phyloP scores from a whole-genome alignment of 257 asterid genomes.

The Mentha longifolia region DNA sequence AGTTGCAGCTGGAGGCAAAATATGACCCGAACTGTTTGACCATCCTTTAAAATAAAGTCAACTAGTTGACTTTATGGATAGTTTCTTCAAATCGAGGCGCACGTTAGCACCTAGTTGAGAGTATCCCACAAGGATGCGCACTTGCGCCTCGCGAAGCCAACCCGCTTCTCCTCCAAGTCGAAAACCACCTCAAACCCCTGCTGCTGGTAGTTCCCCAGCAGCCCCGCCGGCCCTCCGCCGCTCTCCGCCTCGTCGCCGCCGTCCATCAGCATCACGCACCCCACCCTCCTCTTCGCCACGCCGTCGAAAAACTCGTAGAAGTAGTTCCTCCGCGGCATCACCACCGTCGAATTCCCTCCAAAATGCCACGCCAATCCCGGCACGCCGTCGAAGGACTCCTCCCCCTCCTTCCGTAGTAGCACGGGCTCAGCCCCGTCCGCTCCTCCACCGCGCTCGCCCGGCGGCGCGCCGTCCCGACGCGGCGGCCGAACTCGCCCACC shows the following conservation, averaged over 20 bases:
- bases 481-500: constrained; percentile 46
- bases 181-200: constrained; percentile 98
- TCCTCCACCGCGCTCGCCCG: constrained; percentile 70
- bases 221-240: constrained; percentile 91
- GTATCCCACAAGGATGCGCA: constrained; percentile 88
- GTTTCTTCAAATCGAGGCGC: constrained; percentile 14
- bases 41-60: too few relatives aligned
- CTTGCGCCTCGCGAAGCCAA: constrained; percentile 83
- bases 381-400: constrained; percentile 22
- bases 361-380: constrained; percentile 68
- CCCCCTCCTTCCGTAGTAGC: constrained; percentile 52
- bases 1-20: too few relatives aligned
- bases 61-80: too few relatives aligned
- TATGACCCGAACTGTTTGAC: too few relatives aligned
- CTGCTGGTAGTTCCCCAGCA: constrained; percentile 92
- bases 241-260: constrained; percentile 77
- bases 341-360: constrained; percentile 80
- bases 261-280: constrained; percentile 87
- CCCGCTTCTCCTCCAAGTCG: constrained; percentile 71
- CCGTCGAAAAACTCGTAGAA: constrained; percentile 68
- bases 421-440: constrained; percentile 76
- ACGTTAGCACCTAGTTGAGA: constrained; percentile 47
- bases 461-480: constrained; percentile 45
- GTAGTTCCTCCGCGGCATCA: constrained; percentile 78
- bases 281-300: constrained; percentile 50